phyloP scores from a whole-genome alignment of 192 early-diverging fungal species.

The Gaertneriomyces sp. region DNA sequence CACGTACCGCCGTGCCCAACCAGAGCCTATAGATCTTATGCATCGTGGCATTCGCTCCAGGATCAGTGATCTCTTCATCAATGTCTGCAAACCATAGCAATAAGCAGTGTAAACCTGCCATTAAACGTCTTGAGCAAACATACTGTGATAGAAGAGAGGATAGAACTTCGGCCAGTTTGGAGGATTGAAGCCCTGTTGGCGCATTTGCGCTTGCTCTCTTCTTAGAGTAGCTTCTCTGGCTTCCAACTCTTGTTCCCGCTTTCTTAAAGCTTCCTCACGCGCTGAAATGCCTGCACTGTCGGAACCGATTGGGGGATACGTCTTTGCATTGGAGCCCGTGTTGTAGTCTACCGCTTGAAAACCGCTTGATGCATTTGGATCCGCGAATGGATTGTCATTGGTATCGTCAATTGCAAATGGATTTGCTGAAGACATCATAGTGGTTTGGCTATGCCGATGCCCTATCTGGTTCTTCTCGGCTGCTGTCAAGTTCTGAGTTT shows the following conservation, averaged over 20 bases:
- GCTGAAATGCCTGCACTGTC: slow-evolving; percentile 27
- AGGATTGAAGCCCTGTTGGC: slow-evolving; percentile 56
- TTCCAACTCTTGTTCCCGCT: slow-evolving; percentile 72
- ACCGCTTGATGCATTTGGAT: slow-evolving; percentile 15
- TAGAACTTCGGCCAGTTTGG: slow-evolving; percentile 77
- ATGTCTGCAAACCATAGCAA: slow-evolving; percentile 7
- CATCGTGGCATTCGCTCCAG: slow-evolving; percentile 57
- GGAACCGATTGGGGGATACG: slow-evolving; percentile 24
- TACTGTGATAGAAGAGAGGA: slow-evolving; percentile 78
- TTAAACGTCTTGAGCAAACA: slow-evolving; percentile 39
- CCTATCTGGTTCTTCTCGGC: too few species aligned
- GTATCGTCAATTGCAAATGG: slow-evolving; percentile 30
- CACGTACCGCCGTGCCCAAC: slow-evolving; percentile 60
- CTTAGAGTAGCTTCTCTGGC: slow-evolving; percentile 68
- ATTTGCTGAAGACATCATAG: slow-evolving; percentile 6
- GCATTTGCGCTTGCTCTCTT: slow-evolving; percentile 60
- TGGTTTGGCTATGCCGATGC: too few species aligned
- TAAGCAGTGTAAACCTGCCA: background rate
- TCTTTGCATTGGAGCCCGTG: background rate
- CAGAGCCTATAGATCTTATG: slow-evolving; percentile 64
- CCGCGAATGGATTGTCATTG: slow-evolving; percentile 51
- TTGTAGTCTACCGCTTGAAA: background rate
- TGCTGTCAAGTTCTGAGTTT: too few species aligned
- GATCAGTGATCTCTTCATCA: slow-evolving; percentile 58
- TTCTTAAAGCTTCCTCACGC: slow-evolving; percentile 68